Conservation (phyloP, 176 grass and related monocot species). For the Oryza glaberrima region DNA sequence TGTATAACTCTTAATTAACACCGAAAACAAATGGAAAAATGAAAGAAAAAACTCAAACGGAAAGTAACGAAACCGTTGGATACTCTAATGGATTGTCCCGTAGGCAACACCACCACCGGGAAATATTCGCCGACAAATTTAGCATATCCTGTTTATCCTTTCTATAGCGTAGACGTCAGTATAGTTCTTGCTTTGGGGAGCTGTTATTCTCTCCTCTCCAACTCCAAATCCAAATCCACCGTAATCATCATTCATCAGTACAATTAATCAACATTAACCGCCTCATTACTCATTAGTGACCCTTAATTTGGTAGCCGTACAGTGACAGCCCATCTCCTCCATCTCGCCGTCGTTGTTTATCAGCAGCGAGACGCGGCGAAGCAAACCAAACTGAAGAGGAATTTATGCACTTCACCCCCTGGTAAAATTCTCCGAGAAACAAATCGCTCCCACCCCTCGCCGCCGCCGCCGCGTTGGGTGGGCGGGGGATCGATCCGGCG, state of each 20-base stretch:
- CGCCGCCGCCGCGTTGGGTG: not conserved
- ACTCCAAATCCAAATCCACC: not conserved
- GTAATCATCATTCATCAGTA: not conserved
- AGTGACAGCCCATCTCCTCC: not conserved
- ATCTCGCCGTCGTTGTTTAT: not conserved
- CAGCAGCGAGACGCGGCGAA: slow-evolving; percentile 21
- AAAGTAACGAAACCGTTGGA: not conserved
- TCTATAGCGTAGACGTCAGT: not conserved
- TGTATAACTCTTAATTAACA: too few relatives aligned
- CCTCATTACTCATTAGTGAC: too few relatives aligned
- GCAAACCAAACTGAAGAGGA: slow-evolving; percentile 7
- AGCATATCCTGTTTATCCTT: not conserved
- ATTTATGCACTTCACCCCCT: slow-evolving; percentile 33
- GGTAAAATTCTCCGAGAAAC: not conserved
- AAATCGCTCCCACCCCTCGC: too few relatives aligned
- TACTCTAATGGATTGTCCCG: not conserved
- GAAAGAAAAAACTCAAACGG: too few relatives aligned
- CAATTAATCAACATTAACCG: too few relatives aligned
- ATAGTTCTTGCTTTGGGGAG: too few relatives aligned
- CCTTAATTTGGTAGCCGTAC: not conserved
- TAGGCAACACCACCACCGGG: not conserved
- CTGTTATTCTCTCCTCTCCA: not conserved
- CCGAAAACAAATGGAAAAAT: too few relatives aligned
- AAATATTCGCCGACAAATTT: not conserved
- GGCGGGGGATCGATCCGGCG: not conserved